Conservation (phyloP, 2,329 filamentous ascomycete species). For the Colletotrichum lini region DNA sequence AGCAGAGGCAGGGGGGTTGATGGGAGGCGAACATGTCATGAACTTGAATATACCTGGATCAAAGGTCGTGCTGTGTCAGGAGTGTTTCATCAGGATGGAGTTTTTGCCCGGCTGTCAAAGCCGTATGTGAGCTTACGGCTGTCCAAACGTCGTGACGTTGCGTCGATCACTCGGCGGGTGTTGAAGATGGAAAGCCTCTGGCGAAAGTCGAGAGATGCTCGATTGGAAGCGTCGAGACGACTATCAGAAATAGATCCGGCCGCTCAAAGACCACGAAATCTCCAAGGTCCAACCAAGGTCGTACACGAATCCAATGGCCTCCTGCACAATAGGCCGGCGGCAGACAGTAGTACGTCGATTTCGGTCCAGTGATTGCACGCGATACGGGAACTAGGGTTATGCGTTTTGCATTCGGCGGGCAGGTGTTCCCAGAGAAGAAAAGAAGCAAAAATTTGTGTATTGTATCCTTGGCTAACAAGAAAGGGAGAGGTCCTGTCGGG, state of each 20-base stretch:
- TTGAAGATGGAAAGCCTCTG: conserved; percentile 6
- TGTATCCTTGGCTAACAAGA: conserved; percentile 22
- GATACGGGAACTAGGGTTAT: conserved; percentile 24
- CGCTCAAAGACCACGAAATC: not conserved
- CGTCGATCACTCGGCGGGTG: conserved; percentile 21
- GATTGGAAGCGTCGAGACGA: conserved; percentile 1
- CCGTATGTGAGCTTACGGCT: conserved; percentile 17
- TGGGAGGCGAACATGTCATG: conserved; percentile 4
- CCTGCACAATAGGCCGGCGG: conserved; percentile 46
- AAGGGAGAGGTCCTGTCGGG: conserved; percentile 25
- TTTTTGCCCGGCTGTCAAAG: conserved; percentile 32
- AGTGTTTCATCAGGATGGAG: conserved; percentile 41
- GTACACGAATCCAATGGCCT: conserved; percentile 47
- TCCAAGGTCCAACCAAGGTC: conserved; percentile 12
- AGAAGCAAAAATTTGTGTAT: conserved; percentile 18
- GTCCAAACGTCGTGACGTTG: conserved; percentile 10
- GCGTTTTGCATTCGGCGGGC: conserved; percentile 3
- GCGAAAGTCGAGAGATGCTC: conserved; percentile 8
- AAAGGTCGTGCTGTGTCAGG: conserved; percentile 35
- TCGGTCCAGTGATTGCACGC: conserved; percentile 14
- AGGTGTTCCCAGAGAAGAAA: not conserved
- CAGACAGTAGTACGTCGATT: conserved; percentile 45
- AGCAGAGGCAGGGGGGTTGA: not conserved
- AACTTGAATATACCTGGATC: conserved; percentile 34
- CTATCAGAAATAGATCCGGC: not conserved